These are phyloP conservation scores for Mucor racemosus DNA, from an alignment of 371 early-diverging fungal genomes.

Conservation along the genomic window DNA sequence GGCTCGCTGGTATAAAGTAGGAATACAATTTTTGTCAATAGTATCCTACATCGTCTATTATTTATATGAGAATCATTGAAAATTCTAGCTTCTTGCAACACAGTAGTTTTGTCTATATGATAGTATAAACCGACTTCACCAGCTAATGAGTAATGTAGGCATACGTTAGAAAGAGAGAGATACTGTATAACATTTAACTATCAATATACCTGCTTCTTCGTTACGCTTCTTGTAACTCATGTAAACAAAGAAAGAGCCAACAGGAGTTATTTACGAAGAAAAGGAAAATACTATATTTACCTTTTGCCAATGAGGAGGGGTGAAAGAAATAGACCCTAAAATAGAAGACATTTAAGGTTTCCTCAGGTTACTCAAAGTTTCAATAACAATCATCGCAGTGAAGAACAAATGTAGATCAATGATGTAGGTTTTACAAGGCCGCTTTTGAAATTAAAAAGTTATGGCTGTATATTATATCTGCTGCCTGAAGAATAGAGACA, in stretches of 20 bases:
- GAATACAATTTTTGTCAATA: constrained; percentile 93
- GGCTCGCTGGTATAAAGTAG: constrained; percentile 91
- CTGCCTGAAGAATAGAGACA: too few relatives aligned
- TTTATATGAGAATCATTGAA: constrained; percentile 97
- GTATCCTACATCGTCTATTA: constrained; percentile 88
- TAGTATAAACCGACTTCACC: constrained; percentile 56
- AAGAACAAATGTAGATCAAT: too few relatives aligned
- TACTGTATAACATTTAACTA: neutral
- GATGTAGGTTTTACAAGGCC: too few relatives aligned
- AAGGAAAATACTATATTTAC: neutral
- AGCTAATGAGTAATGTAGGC: neutral
- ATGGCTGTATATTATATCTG: too few relatives aligned
- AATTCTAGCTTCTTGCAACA: constrained; percentile 94
- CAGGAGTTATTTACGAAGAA: neutral
- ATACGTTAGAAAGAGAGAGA: neutral
- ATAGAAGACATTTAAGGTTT: neutral
- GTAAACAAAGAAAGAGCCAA: neutral
- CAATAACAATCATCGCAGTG: too few relatives aligned
- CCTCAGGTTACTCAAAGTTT: neutral
- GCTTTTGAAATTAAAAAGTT: too few relatives aligned
- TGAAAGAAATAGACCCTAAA: neutral
- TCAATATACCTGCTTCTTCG: neutral
- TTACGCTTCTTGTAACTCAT: neutral
- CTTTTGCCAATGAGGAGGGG: neutral
- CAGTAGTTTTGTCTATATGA: constrained; percentile 89